Conservation (phyloP, 352 stramenopile species). For the Lagenidium sp. region DNA sequence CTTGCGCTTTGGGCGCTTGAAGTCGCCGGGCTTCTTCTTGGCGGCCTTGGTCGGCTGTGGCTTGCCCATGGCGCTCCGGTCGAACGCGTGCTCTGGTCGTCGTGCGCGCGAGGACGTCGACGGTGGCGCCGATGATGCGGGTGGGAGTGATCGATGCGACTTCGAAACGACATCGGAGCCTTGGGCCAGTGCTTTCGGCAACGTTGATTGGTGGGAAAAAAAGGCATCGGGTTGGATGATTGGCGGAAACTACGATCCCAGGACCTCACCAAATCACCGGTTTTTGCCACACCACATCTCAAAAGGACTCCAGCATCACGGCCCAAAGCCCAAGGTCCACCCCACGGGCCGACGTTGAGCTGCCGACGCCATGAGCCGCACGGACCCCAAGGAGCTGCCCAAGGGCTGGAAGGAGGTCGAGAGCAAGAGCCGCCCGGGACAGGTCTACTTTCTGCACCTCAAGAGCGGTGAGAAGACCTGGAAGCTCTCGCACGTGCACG, state of each 20-base stretch:
- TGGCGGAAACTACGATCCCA: constrained; percentile 7
- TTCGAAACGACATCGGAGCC: no score
- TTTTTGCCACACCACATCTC: no score
- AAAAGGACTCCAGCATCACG: no score
- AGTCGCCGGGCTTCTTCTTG: constrained; percentile 85
- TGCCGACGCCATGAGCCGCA: constrained; percentile 11
- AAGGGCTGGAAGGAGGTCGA: constrained; percentile 81
- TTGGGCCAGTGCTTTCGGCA: constrained; percentile 14
- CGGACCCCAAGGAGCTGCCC: constrained; percentile 54
- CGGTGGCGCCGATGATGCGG: neutral
- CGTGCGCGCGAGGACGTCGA: constrained; percentile 29
- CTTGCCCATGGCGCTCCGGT: no score
- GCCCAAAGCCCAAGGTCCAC: no score
- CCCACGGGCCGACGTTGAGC: no score
- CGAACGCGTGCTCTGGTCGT: constrained; percentile 29
- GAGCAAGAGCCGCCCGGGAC: constrained; percentile 80
- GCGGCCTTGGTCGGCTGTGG: no score
- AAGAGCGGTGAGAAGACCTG: constrained; percentile 84
- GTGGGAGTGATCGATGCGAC: neutral
- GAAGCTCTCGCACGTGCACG: constrained; percentile 78
- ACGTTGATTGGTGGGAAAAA: constrained; percentile 6
- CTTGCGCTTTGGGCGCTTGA: constrained; percentile 85
- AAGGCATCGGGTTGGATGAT: neutral
- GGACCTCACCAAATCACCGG: no score
- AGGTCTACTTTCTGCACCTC: constrained; percentile 79